Conservation (phyloP, 139 green algal genomes). For the Haematococcus lacustris region DNA sequence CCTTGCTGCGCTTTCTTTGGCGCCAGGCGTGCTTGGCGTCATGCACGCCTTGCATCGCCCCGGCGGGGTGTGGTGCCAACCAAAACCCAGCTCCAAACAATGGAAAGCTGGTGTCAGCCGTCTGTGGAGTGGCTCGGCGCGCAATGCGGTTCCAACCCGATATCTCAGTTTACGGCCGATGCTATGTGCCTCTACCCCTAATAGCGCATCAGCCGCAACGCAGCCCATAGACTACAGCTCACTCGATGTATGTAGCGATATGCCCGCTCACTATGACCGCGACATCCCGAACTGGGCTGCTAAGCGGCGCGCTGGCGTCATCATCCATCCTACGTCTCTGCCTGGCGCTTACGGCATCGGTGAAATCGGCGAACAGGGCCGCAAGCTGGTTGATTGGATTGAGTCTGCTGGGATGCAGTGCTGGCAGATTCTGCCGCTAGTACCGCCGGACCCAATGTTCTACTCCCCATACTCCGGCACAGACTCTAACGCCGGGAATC, state of each 20-base stretch:
- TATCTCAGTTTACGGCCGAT: no score
- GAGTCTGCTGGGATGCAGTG: constrained; percentile 35
- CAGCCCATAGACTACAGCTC: constrained; percentile 6
- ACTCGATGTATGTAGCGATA: constrained; percentile 4
- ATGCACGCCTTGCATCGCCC: no score
- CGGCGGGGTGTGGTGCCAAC: no score
- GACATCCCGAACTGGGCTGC: constrained; percentile 33
- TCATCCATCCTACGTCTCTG: constrained; percentile 92
- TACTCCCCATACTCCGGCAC: constrained; percentile 90
- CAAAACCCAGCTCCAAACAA: no score
- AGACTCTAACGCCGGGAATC: constrained; percentile 90
- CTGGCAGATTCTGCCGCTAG: constrained; percentile 87
- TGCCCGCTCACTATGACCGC: constrained; percentile 31
- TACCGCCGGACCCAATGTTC: constrained; percentile 85
- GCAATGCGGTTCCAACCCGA: no score
- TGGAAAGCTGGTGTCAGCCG: no score
- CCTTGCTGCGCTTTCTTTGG: no score
- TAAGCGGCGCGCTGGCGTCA: constrained; percentile 64
- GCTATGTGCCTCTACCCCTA: no score
- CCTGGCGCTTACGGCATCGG: constrained; percentile 81
- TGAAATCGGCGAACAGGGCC: constrained; percentile 74
- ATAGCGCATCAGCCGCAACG: no score
- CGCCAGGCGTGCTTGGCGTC: no score
- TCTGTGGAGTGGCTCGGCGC: no score
- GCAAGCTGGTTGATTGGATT: constrained; percentile 89